These are phyloP conservation scores for Castanea crenata DNA, from an alignment of 306 rosid genomes.

Conservation along the genomic window DNA sequence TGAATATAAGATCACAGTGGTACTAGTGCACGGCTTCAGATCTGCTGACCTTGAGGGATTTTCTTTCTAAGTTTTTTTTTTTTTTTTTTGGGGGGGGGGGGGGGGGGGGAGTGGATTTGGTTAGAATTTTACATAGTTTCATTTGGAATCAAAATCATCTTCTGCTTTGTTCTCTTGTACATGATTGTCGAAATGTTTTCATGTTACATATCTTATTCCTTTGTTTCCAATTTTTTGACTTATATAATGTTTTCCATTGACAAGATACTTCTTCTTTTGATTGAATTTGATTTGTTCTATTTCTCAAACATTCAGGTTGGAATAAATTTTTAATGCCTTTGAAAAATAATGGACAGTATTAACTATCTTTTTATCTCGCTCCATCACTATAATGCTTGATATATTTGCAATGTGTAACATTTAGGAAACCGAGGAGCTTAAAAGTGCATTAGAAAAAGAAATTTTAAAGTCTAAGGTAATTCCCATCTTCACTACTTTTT, in stretches of 20 bases:
- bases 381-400: background rate
- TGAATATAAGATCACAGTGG: background rate
- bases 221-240: background rate
- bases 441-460: conserved; percentile 66
- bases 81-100: background rate
- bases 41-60: background rate
- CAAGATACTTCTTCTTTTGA: background rate
- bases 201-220: background rate
- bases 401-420: conserved; percentile 32
- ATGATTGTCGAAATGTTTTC: background rate
- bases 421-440: conserved; percentile 96
- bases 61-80: background rate
- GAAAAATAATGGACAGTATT: background rate
- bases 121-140: background rate
- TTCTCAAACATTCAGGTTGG: background rate
- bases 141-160: background rate
- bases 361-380: background rate
- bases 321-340: background rate
- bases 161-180: too few relatives aligned
- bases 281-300: background rate
- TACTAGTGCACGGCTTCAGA: background rate
- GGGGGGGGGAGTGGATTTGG: too few relatives aligned
- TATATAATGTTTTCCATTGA: background rate
- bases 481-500: background rate
- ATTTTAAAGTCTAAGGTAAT: conserved; percentile 65